phyloP scores from a whole-genome alignment of 2,329 filamentous ascomycete genomes.

The Pseudocercospora crystallina region DNA sequence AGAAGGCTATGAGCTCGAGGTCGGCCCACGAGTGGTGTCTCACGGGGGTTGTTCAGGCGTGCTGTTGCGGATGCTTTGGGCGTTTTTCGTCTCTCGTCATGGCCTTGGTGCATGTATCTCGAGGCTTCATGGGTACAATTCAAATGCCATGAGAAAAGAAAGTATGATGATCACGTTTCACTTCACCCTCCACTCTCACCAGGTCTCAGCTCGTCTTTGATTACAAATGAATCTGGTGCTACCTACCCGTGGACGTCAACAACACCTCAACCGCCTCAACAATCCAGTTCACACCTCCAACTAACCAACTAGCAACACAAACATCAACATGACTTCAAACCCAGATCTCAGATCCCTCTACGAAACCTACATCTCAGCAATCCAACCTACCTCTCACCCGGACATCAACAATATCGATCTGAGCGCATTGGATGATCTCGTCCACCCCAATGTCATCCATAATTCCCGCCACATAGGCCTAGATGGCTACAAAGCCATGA shows the following conservation, averaged over 20 bases:
- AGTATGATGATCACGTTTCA: neutral
- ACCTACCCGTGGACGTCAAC: too few species aligned
- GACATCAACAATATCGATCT: too few species aligned
- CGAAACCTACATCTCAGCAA: constrained; percentile 1
- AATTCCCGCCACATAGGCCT: constrained; percentile 7
- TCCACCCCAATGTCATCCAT: constrained; percentile 12
- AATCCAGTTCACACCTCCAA: neutral
- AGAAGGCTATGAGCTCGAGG: constrained; percentile 22
- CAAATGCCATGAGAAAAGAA: constrained; percentile 21
- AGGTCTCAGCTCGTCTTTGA: neutral
- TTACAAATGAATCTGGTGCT: too few species aligned
- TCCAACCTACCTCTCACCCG: neutral
- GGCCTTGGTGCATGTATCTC: constrained; percentile 23
- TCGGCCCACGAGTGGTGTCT: constrained; percentile 22
- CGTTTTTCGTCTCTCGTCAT: constrained; percentile 21
- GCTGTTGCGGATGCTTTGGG: constrained; percentile 26
- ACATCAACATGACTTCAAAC: neutral
- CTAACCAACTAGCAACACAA: neutral
- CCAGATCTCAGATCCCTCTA: neutral
- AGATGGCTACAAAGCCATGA: constrained; percentile 4
- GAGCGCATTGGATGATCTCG: neutral
- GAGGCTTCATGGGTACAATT: constrained; percentile 20
- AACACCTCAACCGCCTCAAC: neutral
- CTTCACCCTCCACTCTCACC: neutral
- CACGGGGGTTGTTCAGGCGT: constrained; percentile 28